Base-by-base conservation (phyloP, 768 basidiomycete genomes). In the Suillus spraguei region DNA sequence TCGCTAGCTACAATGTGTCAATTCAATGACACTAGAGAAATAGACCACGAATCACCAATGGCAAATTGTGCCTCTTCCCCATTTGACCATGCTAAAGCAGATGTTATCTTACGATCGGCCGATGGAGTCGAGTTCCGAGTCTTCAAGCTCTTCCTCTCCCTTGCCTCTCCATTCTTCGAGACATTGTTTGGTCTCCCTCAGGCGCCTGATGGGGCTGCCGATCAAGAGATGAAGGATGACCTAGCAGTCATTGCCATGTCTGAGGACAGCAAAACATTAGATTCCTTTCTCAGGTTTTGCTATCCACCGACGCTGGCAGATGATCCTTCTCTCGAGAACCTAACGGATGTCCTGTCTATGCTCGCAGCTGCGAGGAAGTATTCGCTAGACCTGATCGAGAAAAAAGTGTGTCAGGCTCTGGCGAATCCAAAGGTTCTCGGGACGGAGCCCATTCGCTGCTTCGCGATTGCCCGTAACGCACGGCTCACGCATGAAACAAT, bases 91-190 rank as follows among this genome's bases (percentile, higher is more conserved):
- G 35, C 60, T n/a, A 65, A 70, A 41, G 67, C 62, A 4, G 68
- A 73, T 38, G 36, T 76, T 49, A 68, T 74, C 38, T 38, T 75
- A 17, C 76, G 66, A 7, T 70, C 72, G 16, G 70, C 69, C 4
- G 73, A 76, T 64, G 65, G 67, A 13, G 59, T 76, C 42, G 70
- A 80, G 60, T 70, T 79, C 50, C 71, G 66, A 14, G 59, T 76
- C 20, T 76, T 77, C 66, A 78, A 69, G n/a, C 63, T 69, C 7
- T 71, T 79, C 52, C 74, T 79, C 24, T 68, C 72, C 20, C 69
- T 77, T 20, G 71, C 78, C 0, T 80, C 80, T 14, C 68, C 76
- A 0, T 69, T 75, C 63, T 81, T 79, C 62, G 67, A 71, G 36
- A 65, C 69, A 20, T 71, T 80, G 62, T 75, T 80, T 54, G 42